Base-by-base conservation (phyloP, 257 asterid genomes). In the Paraleonurus japonicus region DNA sequence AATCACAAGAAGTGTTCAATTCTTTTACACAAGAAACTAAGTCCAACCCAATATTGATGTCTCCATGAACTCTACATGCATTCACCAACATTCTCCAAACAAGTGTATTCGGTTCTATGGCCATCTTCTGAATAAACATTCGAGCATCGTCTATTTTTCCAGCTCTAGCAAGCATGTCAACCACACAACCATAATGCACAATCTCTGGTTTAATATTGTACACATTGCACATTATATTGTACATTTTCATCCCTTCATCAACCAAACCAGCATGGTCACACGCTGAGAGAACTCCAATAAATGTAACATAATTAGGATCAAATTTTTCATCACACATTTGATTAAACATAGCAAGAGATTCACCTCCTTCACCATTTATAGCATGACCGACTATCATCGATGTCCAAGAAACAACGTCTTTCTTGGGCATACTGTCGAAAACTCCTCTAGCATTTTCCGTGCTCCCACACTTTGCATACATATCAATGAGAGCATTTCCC, bases 381-480 rank as follows among this genome's bases (percentile, higher is more conserved):
- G 89, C 89, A 68, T 77, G 64, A 4, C 87, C 89, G n/a, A 73
- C 79, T 53, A 84, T 80, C 83, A 82, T 57, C 5, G 89, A 77
- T 0, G 89, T 80, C 89, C 89, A 84, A 2, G 89, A 77, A 55
- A 82, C 20, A 27, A 80, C 82, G 53, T 85, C 87, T 75, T 71
- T 85, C 62, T 64, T 7, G 10, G 73, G 58, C 83, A 82, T 77
- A 43, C 45, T 58, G 33, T 72, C 68, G 3, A 85, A 84, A 24
- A 85, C 81, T 16, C 16, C 50, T 62, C 79, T 72, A 50, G 89
- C 85, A 57, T 59, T 75, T 4, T 17, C 16, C 62, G 54, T 75
- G 81, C 81, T 72, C 75, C 87, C 89, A 12, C 83, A 80, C 74
- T 85, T 85, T 15, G 83, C 80, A 58, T 85, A 82, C 85, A 78